Percentiles rank a stretch among this genome's conserved stretches.
These are phyloP conservation scores for Salpingoeca rosetta DNA, from an alignment of 78 protist genomes.

Conservation along the genomic window DNA sequence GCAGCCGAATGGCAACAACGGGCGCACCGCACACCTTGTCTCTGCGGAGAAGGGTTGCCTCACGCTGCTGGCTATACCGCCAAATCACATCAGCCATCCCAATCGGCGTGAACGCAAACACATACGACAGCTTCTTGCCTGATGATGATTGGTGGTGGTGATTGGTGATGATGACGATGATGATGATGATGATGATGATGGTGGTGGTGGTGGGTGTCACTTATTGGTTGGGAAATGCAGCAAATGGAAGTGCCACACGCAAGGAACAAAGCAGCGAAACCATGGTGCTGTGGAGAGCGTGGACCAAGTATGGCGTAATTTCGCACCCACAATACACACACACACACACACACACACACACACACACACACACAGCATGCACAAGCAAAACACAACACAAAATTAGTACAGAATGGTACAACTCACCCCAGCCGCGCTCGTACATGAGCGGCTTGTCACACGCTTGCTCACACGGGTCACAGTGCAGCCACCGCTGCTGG, in stretches of 20 bases:
- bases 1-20: no score
- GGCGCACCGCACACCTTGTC: no score
- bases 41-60: neutral
- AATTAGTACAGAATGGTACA: no score
- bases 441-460: constrained; percentile 56
- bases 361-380: no score
- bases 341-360: no score
- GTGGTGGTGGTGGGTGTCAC: no score
- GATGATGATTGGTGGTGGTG: neutral
- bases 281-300: neutral
- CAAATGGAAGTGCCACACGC: neutral
- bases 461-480: constrained; percentile 48
- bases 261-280: neutral
- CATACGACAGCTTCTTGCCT: constrained; percentile 40
- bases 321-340: no score
- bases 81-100: constrained; percentile 26
- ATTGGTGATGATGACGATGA: no score
- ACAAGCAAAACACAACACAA: no score
- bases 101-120: constrained; percentile 16
- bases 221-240: no score
- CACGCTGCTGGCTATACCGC: constrained; percentile 18
- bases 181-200: no score
- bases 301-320: neutral
- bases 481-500: constrained; percentile 32
- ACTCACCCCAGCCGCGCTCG: constrained; percentile 49